Evolutionary conservation across 306 rosid genomes (phyloP).

Genomic region (Vigna trinervia): DNA sequence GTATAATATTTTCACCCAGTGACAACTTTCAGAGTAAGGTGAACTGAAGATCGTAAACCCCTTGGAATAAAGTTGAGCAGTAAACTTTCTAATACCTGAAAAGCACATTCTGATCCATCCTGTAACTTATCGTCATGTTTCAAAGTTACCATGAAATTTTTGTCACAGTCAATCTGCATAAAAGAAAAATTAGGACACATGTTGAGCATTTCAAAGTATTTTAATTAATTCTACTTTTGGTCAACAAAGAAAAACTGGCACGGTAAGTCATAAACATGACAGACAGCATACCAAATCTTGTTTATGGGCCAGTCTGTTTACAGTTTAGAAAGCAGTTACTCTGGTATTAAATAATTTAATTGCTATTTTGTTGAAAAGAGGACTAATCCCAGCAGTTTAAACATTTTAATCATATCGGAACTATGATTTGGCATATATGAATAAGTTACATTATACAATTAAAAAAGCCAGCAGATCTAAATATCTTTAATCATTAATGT

Average conservation of each 20-base stretch:
- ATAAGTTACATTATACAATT: not conserved
- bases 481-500: constrained; percentile 36
- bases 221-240: constrained; percentile 12
- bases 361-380: not conserved
- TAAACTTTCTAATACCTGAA: constrained; percentile 74
- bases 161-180: constrained; percentile 96
- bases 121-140: constrained; percentile 97
- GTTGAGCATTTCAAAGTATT: constrained; percentile 9
- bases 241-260: not conserved
- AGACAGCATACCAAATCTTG: not conserved
- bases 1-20: constrained; percentile 14
- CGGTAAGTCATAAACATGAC: constrained; percentile 6
- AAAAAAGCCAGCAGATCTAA: constrained; percentile 28
- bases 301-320: not conserved
- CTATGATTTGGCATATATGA: constrained; percentile 5
- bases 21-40: constrained; percentile 23
- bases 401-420: constrained; percentile 13
- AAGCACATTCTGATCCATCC: constrained; percentile 96
- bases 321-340: not conserved
- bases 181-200: constrained; percentile 33
- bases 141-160: constrained; percentile 85
- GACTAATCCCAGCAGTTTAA: constrained; percentile 29
- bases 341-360: not conserved
- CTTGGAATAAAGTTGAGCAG: constrained; percentile 27
- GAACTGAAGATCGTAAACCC: constrained; percentile 29